Base-by-base conservation (phyloP, 306 rosid genomes). In the Prunus mira region DNA sequence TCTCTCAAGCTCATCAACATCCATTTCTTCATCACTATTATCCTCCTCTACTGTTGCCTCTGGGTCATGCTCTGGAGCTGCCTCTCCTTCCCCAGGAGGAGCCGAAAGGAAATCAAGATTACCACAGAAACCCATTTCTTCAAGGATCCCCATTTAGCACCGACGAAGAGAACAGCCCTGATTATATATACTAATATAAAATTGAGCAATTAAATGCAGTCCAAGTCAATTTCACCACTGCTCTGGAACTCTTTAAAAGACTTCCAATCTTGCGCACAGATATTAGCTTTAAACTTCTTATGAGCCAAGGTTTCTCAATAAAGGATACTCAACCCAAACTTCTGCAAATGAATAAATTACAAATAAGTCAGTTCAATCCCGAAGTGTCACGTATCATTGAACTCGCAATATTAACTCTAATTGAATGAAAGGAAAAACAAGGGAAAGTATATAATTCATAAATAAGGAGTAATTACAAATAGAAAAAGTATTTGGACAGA, bases 1-100 rank as follows among this genome's bases (percentile, higher is more conserved):
- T 89, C 83, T 82, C 86, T 91, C 97, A 3, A 93, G 91, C 83
- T 93, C 93, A 45, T 89, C 91, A 50, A 76, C 76, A 27, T 88
- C 95, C 1, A 84, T 71, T 66, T 93, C 98, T 8, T 91, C 91
- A 69, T 87, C 91, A 43, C 85, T 85, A 9, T 82, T 86, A 76
- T 90, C 94, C 63, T 90, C 98, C 27, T 87, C 94, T 1, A 79
- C 85, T 0, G 57, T 81, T 9, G 80, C 85, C 51, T 93, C 94
- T 1, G 87, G 82, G 60, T 86, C 91, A 2, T 70, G 28, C 73
- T 78, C 86, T 49, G 78, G 86, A 50, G 84, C 76, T 25, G 79
- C 57, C 50, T 87, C 92, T 52, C 86, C 86, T 41, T 84, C 92
- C 18, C 79, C 88, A 30, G 79, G 83, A 22, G 92, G 45, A 58